Conservation (phyloP, 208 protist genomes). For the Porcisia deanei region DNA sequence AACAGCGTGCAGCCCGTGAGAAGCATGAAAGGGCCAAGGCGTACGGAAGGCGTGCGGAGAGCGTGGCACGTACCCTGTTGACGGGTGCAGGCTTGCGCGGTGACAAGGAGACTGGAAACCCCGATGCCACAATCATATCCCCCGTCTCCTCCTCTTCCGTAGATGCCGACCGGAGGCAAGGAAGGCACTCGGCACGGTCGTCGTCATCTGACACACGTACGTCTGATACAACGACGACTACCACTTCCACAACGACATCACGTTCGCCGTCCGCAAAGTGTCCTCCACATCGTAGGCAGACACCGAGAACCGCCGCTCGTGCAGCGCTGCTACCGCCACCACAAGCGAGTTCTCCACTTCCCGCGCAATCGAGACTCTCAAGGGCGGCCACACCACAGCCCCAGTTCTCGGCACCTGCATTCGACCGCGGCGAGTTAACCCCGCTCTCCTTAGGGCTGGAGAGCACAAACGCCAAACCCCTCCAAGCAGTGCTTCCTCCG, state of each 20-base stretch:
- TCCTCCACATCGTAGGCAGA: not conserved
- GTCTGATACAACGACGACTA: not conserved
- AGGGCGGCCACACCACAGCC: constrained; percentile 6
- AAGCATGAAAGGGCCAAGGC: constrained; percentile 46
- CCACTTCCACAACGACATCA: not conserved
- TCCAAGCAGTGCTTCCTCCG: not conserved
- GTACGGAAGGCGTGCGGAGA: constrained; percentile 57
- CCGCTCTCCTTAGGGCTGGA: not conserved
- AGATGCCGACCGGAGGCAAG: not conserved
- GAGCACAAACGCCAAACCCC: not conserved
- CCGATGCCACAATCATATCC: not conserved
- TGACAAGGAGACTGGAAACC: not conserved
- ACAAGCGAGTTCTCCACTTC: not conserved
- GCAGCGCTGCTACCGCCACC: not conserved
- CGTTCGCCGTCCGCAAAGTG: not conserved
- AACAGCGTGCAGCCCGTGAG: constrained; percentile 56
- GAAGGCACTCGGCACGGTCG: not conserved
- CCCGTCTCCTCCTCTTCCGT: not conserved
- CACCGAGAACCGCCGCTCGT: not conserved
- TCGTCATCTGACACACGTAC: not conserved
- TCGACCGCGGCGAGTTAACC: not conserved
- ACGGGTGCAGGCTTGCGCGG: not conserved
- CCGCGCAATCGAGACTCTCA: not conserved
- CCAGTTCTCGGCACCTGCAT: constrained; percentile 18
- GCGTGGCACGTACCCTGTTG: constrained; percentile 27